Percentiles rank a stretch among this genome's conserved stretches.
These are phyloP conservation scores for Lipomyces mesembrius DNA, from an alignment of 805 yeast species.

Conservation along the genomic window DNA sequence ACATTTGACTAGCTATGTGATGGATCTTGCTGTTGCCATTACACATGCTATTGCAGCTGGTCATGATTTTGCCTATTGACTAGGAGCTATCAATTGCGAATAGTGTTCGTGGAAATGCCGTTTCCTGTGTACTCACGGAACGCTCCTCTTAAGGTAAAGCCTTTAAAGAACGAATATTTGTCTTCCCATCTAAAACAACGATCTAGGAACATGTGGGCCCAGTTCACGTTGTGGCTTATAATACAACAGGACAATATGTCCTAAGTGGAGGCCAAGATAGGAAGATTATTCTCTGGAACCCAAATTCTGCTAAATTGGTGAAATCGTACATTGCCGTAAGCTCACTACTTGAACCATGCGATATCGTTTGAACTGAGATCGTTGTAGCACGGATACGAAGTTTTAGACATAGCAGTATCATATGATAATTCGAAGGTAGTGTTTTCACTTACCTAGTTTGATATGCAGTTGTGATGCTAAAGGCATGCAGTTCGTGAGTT, in stretches of 20 bases:
- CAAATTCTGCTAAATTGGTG: slow-evolving; percentile 36
- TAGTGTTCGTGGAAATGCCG: background rate
- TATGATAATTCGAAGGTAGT: slow-evolving; percentile 38
- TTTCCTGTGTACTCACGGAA: slow-evolving; percentile 1
- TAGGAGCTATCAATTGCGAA: background rate
- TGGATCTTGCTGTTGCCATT: background rate
- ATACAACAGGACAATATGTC: slow-evolving; percentile 41
- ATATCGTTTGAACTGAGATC: background rate
- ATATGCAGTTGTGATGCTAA: slow-evolving; percentile 4
- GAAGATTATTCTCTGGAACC: slow-evolving; percentile 41
- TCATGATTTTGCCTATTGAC: background rate
- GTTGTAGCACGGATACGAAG: slow-evolving; percentile 42
- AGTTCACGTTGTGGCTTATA: slow-evolving; percentile 41
- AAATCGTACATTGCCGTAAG: slow-evolving; percentile 33
- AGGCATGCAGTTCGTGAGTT: slow-evolving; percentile 40
- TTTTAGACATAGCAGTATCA: slow-evolving; percentile 42
- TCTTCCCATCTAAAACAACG: background rate
- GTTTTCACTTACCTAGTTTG: background rate
- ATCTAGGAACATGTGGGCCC: slow-evolving; percentile 35
- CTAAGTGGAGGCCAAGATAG: slow-evolving; percentile 45
- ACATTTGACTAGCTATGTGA: no score
- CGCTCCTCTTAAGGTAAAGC: background rate
- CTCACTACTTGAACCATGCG: background rate
- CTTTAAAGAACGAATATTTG: background rate
- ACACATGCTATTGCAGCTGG: background rate